Evolutionary conservation across 1,284 basidiomycete species (phyloP), one percentile per base, ranked within the genome.

Genomic region (Ganoderma resinaceum): DNA sequence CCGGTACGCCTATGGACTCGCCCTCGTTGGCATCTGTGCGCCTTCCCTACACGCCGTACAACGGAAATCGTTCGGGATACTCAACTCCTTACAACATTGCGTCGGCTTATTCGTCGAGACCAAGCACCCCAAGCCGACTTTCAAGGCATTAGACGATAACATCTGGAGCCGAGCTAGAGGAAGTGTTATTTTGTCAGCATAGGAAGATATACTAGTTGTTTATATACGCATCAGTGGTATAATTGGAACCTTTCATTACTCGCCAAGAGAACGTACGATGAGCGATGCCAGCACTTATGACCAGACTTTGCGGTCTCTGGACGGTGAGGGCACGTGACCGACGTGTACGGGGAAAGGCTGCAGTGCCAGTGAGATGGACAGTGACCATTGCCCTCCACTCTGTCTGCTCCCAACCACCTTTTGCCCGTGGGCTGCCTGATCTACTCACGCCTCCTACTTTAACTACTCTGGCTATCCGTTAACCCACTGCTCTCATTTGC

Each of bases 91-190:
- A 80, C 42, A 80, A 81, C 64, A 78, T 79, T 38, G 79, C 82
- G 62, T 85, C 85, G 49, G 78, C 80, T 20, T 87, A 84, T 73
- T 85, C 81, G 68, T 92, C 91, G 40, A 82, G 91, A 70, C 89
- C 91, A 40, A 81, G 85, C 52, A 93, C 91, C 35, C 91, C 91
- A 0, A 91, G 87, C 78, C 83, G 85, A 46, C 78, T 87, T 65
- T 74, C 71, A 59, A 69, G 72, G 63, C 67, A 62, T 38, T 74
- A 66, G 62, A 38, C 35, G 55, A 58, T 37, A 0, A 1, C 11
- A 7, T 60, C 37, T 60, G 58, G 55, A 33, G 23, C 23, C 18
- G 31, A 37, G 55, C 14, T 70, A 58, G 42, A 31, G 61, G 62
- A 61, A 53, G 20, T 49, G 42, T 14, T 42, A 53, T 49, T 52